Evolutionary conservation across 1,284 basidiomycete genomes (phyloP), one percentile per base, ranked within the genome.

Genomic region (Mixia osmundae): DNA sequence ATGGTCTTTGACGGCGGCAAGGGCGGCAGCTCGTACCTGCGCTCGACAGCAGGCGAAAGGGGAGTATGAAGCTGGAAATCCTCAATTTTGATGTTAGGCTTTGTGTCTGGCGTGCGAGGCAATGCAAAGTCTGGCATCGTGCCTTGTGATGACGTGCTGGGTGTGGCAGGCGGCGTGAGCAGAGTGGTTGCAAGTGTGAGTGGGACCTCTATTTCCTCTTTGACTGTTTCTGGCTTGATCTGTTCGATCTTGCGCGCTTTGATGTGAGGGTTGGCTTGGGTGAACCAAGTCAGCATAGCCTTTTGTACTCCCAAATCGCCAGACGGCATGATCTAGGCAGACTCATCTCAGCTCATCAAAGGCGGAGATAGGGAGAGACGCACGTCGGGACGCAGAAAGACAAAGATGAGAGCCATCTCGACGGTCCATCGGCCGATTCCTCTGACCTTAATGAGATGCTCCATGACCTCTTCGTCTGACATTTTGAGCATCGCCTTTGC

Each of bases 361-460:
- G n/a, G n/a, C n/a, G n/a, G n/a, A n/a, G n/a, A n/a, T n/a, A n/a
- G n/a, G n/a, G n/a, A n/a, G n/a, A n/a, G n/a, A n/a, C n/a, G n/a
- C 33, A 85, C 73, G 54, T 87, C 70, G 0, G 75, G 75, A 5
- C 79, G 69, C 4, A 76, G 65, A 16, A 82, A 62, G 1, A 76
- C 75, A 56, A 85, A 85, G 41, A 87, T 77, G 9, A 76, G 67
- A 51, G 85, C 85, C 80, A 85, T 83, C 51, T 48, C 33, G 7
- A 42, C 40, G n/a, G 46, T 45, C 47, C 47, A 52, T 4, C 23
- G 19, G 2, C 43, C 39, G 3, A 38, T 41, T 8, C 35, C 38
- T 7, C 41, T 14, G 3, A 83, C 74, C 46, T 69, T 71, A 19
- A 70, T 72, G 14, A 89, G 63, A 56, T 77, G 70, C 41, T 71